Evolutionary conservation across 1,284 basidiomycete species (phyloP).

Genomic region (Peniophora sp.): DNA sequence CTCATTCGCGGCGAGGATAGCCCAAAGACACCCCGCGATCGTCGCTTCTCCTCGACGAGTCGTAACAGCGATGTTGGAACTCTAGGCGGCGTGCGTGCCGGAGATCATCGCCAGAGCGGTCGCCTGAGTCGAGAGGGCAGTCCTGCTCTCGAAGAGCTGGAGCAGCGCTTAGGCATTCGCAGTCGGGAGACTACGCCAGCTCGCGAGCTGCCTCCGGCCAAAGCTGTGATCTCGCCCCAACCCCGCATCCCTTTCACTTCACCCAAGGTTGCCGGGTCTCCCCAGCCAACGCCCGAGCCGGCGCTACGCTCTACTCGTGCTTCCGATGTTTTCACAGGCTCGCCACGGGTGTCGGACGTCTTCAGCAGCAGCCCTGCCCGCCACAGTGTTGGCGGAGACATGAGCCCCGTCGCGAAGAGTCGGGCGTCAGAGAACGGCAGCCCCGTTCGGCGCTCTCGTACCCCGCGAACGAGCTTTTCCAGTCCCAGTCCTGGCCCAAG

Average conservation of each 20-base stretch:
- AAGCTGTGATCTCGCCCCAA: constrained; percentile 10
- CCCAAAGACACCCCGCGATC: constrained; percentile 13
- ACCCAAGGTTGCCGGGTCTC: background rate
- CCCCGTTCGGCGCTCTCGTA: constrained; percentile 19
- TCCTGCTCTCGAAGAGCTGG: constrained; percentile 52
- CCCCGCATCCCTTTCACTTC: constrained; percentile 5
- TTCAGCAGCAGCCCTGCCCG: too few species aligned
- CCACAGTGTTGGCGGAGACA: too few species aligned
- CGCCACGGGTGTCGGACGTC: too few species aligned
- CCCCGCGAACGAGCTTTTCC: constrained; percentile 3
- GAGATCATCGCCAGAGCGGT: constrained; percentile 23
- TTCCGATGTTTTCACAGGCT: too few species aligned
- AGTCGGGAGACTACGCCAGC: constrained; percentile 19
- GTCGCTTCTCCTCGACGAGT: constrained; percentile 17
- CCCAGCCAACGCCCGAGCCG: background rate
- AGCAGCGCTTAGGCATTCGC: constrained; percentile 38
- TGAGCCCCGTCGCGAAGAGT: background rate
- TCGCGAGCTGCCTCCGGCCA: background rate
- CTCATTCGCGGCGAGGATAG: constrained; percentile 40
- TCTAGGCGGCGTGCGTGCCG: constrained; percentile 27
- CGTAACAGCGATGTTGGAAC: constrained; percentile 22
- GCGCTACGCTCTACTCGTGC: background rate
- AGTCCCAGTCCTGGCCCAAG: constrained; percentile 12
- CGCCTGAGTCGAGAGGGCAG: constrained; percentile 42
- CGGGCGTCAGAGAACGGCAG: constrained; percentile 12